Evolutionary conservation across 441 rosid species (phyloP).

Genomic region (Daphne laureola): DNA sequence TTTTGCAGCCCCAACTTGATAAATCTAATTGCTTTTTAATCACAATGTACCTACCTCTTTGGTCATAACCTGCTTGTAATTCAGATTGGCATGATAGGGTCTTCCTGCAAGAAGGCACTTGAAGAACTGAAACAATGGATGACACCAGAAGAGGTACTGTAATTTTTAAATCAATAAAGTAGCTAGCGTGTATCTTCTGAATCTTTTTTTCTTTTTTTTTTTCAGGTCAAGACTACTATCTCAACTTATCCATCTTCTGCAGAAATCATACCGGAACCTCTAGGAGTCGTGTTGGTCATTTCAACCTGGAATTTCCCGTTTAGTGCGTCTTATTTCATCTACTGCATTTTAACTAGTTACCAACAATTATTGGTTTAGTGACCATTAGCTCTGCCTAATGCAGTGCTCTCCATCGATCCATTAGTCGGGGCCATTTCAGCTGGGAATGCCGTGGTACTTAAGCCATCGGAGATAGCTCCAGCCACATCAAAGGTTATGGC

Average conservation of each 20-base stretch:
- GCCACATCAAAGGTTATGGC: slow-evolving; percentile 43
- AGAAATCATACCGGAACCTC: slow-evolving; percentile 71
- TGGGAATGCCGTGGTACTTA: slow-evolving; percentile 60
- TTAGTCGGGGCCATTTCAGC: slow-evolving; percentile 71
- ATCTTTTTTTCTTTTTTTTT: background rate
- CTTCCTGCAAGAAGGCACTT: slow-evolving; percentile 49
- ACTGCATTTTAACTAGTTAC: background rate
- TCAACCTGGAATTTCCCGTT: slow-evolving; percentile 88
- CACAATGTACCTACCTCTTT: background rate
- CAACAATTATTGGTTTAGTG: background rate
- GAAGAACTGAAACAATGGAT: slow-evolving; percentile 63
- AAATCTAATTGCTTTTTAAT: background rate
- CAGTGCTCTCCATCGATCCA: slow-evolving; percentile 65
- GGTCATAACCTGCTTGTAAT: background rate
- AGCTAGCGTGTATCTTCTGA: background rate
- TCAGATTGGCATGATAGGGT: slow-evolving; percentile 49
- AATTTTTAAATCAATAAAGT: background rate
- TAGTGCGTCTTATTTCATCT: slow-evolving; percentile 25
- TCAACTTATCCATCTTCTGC: slow-evolving; percentile 79
- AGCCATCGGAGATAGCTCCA: slow-evolving; percentile 71
- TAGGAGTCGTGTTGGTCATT: slow-evolving; percentile 72
- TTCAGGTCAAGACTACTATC: slow-evolving; percentile 62
- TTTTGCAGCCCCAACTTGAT: slow-evolving; percentile 4
- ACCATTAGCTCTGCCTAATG: slow-evolving; percentile 1
- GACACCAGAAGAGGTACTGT: slow-evolving; percentile 70